A percentile compares a stretch with the other conserved stretches of the same genome.
These are phyloP conservation scores for Tuber calosporum DNA, from an alignment of 495 filamentous ascomycete genomes.

Conservation along the genomic window DNA sequence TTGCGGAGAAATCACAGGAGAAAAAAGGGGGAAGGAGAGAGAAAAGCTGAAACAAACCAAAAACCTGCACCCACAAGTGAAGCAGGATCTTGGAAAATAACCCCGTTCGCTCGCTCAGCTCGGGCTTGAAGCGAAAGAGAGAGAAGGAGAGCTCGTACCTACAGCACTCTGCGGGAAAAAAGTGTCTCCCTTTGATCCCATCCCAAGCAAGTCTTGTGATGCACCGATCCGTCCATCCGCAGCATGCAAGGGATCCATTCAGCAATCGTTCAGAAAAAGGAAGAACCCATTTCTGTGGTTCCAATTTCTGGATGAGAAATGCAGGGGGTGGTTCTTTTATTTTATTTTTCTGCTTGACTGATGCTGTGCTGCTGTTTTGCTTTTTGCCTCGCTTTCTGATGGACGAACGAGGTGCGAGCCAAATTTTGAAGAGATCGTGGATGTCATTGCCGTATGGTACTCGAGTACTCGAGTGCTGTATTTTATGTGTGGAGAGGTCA, in stretches of 20 bases:
- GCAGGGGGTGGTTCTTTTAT: constrained; percentile 21
- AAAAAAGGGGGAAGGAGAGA: constrained; percentile 12
- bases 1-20: background rate
- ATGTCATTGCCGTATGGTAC: background rate
- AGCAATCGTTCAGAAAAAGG: constrained; percentile 19
- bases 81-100: constrained; percentile 21
- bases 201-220: constrained; percentile 37
- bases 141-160: background rate
- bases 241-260: constrained; percentile 39
- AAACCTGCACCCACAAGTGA: constrained; percentile 33
- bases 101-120: background rate
- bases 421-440: constrained; percentile 2
- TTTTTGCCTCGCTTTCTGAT: constrained; percentile 1
- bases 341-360: background rate
- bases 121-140: background rate
- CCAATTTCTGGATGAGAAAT: constrained; percentile 33
- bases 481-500: background rate
- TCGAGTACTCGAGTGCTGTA: no score
- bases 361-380: background rate
- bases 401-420: constrained; percentile 1
- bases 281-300: constrained; percentile 7
- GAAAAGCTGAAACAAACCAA: constrained; percentile 34
- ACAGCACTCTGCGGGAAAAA: background rate
- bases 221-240: constrained; percentile 36
- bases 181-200: constrained; percentile 33